These are phyloP conservation scores for Cercospora zeina DNA, from an alignment of 2,329 filamentous ascomycete species.

Conservation along the genomic window DNA sequence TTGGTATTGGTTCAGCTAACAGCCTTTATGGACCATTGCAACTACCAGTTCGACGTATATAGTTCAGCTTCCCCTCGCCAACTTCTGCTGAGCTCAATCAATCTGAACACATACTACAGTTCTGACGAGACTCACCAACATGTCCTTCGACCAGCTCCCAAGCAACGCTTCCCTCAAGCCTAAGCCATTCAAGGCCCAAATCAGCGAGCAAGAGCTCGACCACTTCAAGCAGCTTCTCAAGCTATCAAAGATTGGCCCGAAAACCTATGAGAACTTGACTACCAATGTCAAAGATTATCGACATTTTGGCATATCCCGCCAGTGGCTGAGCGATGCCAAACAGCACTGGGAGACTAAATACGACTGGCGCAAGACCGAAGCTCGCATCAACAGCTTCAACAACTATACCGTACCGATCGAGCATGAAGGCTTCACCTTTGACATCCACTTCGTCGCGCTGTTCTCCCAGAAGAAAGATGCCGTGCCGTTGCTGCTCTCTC, in stretches of 20 bases:
- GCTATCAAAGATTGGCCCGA: constrained; percentile 51
- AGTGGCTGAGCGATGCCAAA: constrained; percentile 49
- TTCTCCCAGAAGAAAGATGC: constrained; percentile 51
- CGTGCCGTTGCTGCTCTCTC: constrained; percentile 52
- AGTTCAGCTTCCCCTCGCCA: background rate
- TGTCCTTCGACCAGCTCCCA: constrained; percentile 39
- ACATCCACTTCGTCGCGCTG: constrained; percentile 57
- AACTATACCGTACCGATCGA: constrained; percentile 51
- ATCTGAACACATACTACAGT: background rate
- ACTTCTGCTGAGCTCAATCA: background rate
- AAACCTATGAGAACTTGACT: constrained; percentile 53
- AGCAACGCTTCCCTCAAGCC: constrained; percentile 41
- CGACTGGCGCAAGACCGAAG: constrained; percentile 51
- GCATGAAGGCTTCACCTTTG: constrained; percentile 42
- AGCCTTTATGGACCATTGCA: background rate
- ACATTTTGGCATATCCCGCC: constrained; percentile 47
- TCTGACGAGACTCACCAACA: constrained; percentile 7
- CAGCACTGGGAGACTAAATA: constrained; percentile 48
- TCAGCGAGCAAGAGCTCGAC: constrained; percentile 47
- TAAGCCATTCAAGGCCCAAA: constrained; percentile 45
- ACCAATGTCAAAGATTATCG: constrained; percentile 40
- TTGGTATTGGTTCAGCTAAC: background rate
- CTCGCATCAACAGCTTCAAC: constrained; percentile 52
- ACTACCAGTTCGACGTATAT: background rate
- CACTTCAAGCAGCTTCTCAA: constrained; percentile 51